Base-by-base conservation (phyloP, 2,329 filamentous ascomycete genomes). In the Chaetomiaceae sp. region DNA sequence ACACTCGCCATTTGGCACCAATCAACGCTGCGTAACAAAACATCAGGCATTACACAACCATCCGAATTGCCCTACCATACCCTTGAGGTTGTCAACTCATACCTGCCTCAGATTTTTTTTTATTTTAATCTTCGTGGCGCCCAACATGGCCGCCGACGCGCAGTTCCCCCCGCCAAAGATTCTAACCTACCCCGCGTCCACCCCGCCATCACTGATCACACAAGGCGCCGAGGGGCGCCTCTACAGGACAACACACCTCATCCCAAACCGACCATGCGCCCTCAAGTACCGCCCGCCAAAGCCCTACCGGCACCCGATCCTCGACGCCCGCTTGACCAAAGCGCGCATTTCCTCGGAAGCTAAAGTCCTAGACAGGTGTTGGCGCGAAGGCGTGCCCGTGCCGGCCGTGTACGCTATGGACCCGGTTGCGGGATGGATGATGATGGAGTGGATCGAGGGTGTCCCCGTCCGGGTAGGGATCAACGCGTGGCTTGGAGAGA, bases 201-300 rank as follows among this genome's bases (percentile, higher is more conserved):
- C 75, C 61, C 71, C 80, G 44, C 83, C 89, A 58, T 70, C 67
- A 44, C 87, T 96, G 65, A 82, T 97, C 62, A 86, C 89, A 53
- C 94, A 97, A 78, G 94, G 94, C 72, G 94, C 94, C 67, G 94
- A 99, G 81, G 91, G 89, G 55, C 89, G 92, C 60, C 82, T 99
- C 66, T 97, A 95, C 81, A 86, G 84, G 69, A 92, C 89, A 16
- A 85, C 82, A 51, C 95, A 89, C 73, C 84, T 96, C 50, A 69
- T 79, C 1, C 80, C 87, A 34, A 68, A 76, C 52, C 75, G 81
- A 9, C 81, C 86, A 13, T 87, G 85, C 66, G 89, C 92, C 1
- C 82, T 97, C 58, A 99, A 99, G 74, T 85, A 95, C 77, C 89
- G 94, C 0, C 91, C 92, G 0, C 78, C 84, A 23, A 99, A 99